These are phyloP conservation scores for Calonectria leucothoes DNA, from an alignment of 2,329 filamentous ascomycete genomes.

Conservation along the genomic window DNA sequence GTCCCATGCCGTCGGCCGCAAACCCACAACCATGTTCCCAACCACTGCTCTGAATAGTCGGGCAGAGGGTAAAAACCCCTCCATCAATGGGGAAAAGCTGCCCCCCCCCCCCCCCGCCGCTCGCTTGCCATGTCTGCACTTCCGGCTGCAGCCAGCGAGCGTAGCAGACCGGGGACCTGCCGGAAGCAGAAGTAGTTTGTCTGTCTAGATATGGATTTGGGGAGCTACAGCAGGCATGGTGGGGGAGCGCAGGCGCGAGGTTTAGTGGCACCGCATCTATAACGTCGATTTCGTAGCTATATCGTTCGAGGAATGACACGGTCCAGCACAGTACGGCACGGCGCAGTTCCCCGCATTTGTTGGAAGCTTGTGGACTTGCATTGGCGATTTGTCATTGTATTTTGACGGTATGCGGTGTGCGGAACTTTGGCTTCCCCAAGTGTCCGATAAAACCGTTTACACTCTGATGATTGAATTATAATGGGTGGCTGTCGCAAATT, in stretches of 20 bases:
- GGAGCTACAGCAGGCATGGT: neutral
- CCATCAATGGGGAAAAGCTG: neutral
- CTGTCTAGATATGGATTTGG: slow-evolving; percentile 4
- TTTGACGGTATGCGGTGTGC: neutral
- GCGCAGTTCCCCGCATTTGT: slow-evolving; percentile 17
- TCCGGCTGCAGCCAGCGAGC: slow-evolving; percentile 11
- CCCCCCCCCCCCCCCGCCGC: neutral
- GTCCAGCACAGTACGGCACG: slow-evolving; percentile 5
- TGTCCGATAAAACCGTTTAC: neutral
- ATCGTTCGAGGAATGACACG: slow-evolving; percentile 32
- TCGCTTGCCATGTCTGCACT: slow-evolving; percentile 17
- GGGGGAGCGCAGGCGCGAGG: neutral
- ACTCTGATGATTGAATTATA: neutral
- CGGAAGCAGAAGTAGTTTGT: slow-evolving; percentile 9
- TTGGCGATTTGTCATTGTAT: neutral
- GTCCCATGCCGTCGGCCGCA: slow-evolving; percentile 21
- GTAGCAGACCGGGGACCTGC: slow-evolving; percentile 11
- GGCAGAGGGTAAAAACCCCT: neutral
- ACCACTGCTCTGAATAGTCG: neutral
- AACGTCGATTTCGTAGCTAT: slow-evolving; percentile 16
- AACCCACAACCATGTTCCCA: slow-evolving; percentile 14
- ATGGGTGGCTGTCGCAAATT: neutral
- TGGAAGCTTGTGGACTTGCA: neutral
- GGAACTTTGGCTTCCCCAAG: neutral
- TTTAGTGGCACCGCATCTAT: slow-evolving; percentile 14